Conservation (phyloP, 2,329 filamentous ascomycete species). For the Aspergillus sp. region DNA sequence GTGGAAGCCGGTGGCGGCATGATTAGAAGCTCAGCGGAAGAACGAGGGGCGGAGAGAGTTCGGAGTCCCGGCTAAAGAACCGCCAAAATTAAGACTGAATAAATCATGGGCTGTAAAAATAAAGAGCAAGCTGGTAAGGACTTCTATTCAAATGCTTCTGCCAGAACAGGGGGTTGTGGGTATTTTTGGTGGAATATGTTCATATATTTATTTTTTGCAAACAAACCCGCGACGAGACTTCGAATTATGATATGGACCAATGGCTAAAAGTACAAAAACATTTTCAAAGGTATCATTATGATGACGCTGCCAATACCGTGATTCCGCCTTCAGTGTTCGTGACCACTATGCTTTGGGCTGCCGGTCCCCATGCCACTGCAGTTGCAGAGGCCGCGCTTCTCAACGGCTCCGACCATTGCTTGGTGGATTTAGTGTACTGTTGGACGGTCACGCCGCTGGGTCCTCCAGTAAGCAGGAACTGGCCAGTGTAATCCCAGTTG, state of each 20-base stretch:
- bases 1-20: conserved; percentile 6
- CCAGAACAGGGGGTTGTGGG: too few species aligned
- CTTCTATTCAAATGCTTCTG: too few species aligned
- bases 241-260: conserved; percentile 4
- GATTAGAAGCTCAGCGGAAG: conserved; percentile 7
- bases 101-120: too few species aligned
- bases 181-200: background rate
- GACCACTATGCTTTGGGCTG: conserved; percentile 65
- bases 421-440: conserved; percentile 78
- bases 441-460: conserved; percentile 75
- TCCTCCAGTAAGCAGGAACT: conserved; percentile 79
- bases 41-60: background rate
- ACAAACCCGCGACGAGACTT: background rate
- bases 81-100: background rate
- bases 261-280: conserved; percentile 17
- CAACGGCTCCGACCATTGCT: conserved; percentile 82
- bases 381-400: conserved; percentile 65
- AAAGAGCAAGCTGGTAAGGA: too few species aligned
- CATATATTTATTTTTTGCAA: background rate
- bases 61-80: background rate
- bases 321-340: conserved; percentile 68
- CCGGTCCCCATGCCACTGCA: conserved; percentile 67
- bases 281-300: conserved; percentile 28
- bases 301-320: conserved; percentile 56
- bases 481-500: conserved; percentile 89